phyloP scores from a whole-genome alignment of 495 filamentous ascomycete genomes.

The Aspergillus heteromorphus region DNA sequence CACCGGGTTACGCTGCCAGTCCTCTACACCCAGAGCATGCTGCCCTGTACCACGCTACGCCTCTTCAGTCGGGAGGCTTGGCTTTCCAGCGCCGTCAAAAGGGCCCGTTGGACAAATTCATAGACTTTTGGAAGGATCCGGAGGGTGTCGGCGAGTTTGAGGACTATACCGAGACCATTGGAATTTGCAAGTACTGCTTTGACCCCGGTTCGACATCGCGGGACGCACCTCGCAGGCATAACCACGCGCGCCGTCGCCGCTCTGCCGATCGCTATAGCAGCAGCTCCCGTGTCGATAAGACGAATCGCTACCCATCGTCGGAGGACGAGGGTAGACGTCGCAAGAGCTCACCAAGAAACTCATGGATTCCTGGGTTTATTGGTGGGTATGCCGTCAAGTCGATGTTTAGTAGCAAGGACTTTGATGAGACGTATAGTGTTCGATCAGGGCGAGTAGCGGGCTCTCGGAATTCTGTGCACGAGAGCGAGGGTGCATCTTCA shows the following conservation, averaged over 20 bases:
- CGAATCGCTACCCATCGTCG: slow-evolving; percentile 52
- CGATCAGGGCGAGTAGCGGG: slow-evolving; percentile 39
- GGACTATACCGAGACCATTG: slow-evolving; percentile 68
- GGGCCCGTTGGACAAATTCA: slow-evolving; percentile 51
- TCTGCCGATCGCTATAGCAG: slow-evolving; percentile 44
- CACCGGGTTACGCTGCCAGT: slow-evolving; percentile 35
- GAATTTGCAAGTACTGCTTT: slow-evolving; percentile 65
- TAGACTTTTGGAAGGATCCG: slow-evolving; percentile 62
- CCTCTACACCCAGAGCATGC: slow-evolving; percentile 24
- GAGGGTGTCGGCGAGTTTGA: slow-evolving; percentile 67
- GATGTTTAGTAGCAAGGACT: slow-evolving; percentile 48
- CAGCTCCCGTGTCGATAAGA: slow-evolving; percentile 48
- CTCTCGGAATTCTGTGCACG: slow-evolving; percentile 20
- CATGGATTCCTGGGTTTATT: slow-evolving; percentile 51
- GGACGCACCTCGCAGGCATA: slow-evolving; percentile 62
- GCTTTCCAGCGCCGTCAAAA: slow-evolving; percentile 45
- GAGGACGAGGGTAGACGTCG: slow-evolving; percentile 48
- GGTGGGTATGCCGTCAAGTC: slow-evolving; percentile 52
- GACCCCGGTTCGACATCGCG: slow-evolving; percentile 53
- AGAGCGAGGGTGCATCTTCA: slow-evolving; percentile 33
- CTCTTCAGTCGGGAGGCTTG: slow-evolving; percentile 27
- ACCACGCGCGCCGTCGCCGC: slow-evolving; percentile 43
- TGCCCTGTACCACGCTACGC: slow-evolving; percentile 14
- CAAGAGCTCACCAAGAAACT: slow-evolving; percentile 35
- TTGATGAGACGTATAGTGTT: slow-evolving; percentile 56